phyloP scores from a whole-genome alignment of 176 grass and related monocot genomes.

The Pontederia crassipes region DNA sequence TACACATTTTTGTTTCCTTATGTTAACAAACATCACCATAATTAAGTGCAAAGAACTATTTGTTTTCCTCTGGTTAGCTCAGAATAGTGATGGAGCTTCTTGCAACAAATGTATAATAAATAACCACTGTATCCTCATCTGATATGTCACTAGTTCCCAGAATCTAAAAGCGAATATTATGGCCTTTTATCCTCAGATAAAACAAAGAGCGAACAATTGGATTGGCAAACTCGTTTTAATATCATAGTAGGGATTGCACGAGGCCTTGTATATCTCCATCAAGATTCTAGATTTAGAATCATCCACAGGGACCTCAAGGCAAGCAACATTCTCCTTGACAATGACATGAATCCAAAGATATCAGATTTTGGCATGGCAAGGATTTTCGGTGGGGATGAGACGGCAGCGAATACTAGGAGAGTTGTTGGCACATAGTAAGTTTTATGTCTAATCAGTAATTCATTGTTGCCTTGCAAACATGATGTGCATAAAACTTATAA shows the following conservation, averaged over 20 bases:
- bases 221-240: constrained; percentile 4
- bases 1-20: not conserved
- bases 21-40: too few species aligned
- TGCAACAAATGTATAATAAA: too few species aligned
- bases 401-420: not conserved
- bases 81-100: too few species aligned
- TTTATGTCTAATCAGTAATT: too few species aligned
- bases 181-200: not conserved
- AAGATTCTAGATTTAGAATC: constrained; percentile 13
- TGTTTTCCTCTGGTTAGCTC: too few species aligned
- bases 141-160: not conserved
- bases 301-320: constrained; percentile 7
- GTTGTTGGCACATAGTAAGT: constrained; percentile 9
- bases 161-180: not conserved
- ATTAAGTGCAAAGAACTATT: too few species aligned
- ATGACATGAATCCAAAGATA: constrained; percentile 8
- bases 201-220: not conserved
- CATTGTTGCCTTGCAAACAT: not conserved
- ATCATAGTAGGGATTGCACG: constrained; percentile 6
- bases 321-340: constrained; percentile 12
- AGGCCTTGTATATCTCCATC: constrained; percentile 10
- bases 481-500: not conserved
- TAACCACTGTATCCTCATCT: too few species aligned
- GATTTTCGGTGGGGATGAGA: constrained; percentile 12
- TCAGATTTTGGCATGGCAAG: constrained; percentile 7